Conservation (phyloP, 768 basidiomycete genomes). For the Mycena belliarum region DNA sequence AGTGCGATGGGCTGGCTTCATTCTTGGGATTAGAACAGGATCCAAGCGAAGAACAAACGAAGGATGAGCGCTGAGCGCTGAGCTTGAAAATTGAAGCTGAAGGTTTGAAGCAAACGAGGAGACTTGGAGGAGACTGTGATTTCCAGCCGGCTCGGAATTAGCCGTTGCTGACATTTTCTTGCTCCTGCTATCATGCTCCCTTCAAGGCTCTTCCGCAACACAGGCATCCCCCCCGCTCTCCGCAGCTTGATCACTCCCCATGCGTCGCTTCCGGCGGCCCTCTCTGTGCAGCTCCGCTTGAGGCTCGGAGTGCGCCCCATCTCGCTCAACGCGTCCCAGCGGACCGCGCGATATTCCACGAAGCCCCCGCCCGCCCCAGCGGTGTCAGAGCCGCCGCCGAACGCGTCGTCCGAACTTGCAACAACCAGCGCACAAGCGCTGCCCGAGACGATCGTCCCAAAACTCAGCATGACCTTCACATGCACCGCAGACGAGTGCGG, state of each 20-base stretch:
- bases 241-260: constrained; percentile 41
- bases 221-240: constrained; percentile 44
- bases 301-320: constrained; percentile 15
- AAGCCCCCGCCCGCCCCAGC: constrained; percentile 17
- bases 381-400: background rate
- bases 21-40: constrained; percentile 15
- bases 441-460: constrained; percentile 53
- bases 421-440: constrained; percentile 31
- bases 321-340: constrained; percentile 13
- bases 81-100: too few species aligned
- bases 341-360: constrained; percentile 20
- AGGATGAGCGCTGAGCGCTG: too few species aligned
- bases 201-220: constrained; percentile 46
- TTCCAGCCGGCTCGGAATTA: too few species aligned
- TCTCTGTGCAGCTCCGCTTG: constrained; percentile 34
- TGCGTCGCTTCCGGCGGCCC: constrained; percentile 34
- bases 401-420: background rate
- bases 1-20: constrained; percentile 55
- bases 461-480: constrained; percentile 79
- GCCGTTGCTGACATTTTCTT: background rate
- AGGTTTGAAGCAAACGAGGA: too few species aligned
- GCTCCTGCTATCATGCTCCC: constrained; percentile 39
- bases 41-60: background rate
- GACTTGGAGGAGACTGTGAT: too few species aligned
- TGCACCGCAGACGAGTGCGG: constrained; percentile 78